Evolutionary conservation across 148 eudicot genomes (phyloP).

Genomic region (Rhododendron williamsianum): DNA sequence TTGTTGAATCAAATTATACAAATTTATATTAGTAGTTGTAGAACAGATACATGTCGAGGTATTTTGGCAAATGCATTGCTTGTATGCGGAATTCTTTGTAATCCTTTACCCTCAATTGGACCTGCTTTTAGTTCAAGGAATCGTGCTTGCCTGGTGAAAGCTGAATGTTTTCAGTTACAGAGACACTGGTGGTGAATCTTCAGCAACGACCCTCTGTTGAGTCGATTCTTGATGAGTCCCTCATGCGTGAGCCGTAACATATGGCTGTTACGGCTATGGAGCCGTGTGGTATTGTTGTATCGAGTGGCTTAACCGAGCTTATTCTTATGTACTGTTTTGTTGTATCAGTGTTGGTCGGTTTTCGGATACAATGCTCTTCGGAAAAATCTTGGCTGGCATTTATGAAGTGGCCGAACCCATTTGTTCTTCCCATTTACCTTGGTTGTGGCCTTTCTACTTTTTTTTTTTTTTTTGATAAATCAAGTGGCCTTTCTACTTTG

Average conservation of each 20-base stretch:
- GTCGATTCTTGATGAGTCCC: not conserved
- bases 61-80: not conserved
- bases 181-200: not conserved
- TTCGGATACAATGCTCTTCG: not conserved
- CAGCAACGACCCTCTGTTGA: not conserved
- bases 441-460: no score
- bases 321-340: not conserved
- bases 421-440: no score
- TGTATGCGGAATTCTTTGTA: not conserved
- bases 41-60: not conserved
- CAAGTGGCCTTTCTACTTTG: no score
- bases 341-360: not conserved
- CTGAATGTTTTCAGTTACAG: not conserved
- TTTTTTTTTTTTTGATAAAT: no score
- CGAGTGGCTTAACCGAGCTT: not conserved
- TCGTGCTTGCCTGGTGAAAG: not conserved
- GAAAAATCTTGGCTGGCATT: no score
- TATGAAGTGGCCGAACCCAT: no score
- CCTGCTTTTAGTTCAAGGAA: not conserved
- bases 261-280: not conserved
- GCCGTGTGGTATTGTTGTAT: not conserved
- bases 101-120: not conserved
- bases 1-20: not conserved
- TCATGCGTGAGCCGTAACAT: not conserved
- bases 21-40: not conserved